Base-by-base conservation (phyloP, 176 grass and related monocot species). In the Avena sativa region DNA sequence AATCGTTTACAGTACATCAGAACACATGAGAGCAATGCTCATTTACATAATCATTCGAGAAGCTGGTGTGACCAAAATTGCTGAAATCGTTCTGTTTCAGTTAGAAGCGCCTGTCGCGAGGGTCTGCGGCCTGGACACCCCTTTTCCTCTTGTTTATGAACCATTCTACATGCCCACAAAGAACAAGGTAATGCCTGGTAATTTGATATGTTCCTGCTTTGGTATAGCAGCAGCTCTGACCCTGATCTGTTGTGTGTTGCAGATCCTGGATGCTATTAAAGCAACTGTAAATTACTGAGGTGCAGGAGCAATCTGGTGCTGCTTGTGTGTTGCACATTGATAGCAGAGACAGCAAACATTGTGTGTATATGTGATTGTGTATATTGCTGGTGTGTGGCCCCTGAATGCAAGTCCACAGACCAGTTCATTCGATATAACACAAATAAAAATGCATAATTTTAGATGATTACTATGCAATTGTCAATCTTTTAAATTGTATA, bases 121-220 rank as follows among this genome's bases (percentile, higher is more conserved):
- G 86, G 79, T 98, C 21, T 98, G 96, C 32, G 96, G 96, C 16
- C 90, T 98, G 0, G 96, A 98, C 83, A 98, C 93, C 28, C 92
- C 96, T 30, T 98, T 98, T 26, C 96, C 96, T 47, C 94, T 98
- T 78, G 93, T 98, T 72, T 93, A 93, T 65, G 96, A 98, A 72
- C 89, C 90, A 38, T 96, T 98, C 84, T 98, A 98, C 86, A 87
- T 96, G 92, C 96, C 93, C 16, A 94, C 92, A 6, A 94, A 92
- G 91, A 98, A 94, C 85, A 98, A 96, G 92, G 96, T 96, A 81
- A 44, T 14, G 0, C 3, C 13, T 68, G 43, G 26, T 83, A 2
- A 8, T 26, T 83, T 81, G 8, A 36, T 64, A 16, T 81, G 13
- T 57, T 26, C 6, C n/a, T 52, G 25, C 46, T 74, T 86, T 9